phyloP scores from a whole-genome alignment of 768 basidiomycete genomes.

The Guyanaporus albipodus region DNA sequence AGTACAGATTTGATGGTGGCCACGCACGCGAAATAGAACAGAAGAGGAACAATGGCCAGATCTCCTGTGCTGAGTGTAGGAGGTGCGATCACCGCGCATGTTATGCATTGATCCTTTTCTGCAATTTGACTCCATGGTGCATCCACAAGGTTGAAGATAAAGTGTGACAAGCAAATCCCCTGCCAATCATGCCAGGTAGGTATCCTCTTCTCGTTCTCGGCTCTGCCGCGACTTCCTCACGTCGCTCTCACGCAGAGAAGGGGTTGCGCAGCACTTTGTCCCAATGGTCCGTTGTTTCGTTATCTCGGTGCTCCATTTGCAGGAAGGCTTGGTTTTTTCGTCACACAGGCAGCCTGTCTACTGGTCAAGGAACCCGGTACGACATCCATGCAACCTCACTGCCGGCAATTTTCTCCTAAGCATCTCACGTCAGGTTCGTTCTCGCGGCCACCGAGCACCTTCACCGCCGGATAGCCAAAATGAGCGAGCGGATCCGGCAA shows the following conservation, averaged over 20 bases:
- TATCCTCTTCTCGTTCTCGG: constrained; percentile 1
- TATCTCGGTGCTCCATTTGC: neutral
- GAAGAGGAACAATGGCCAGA: constrained; percentile 71
- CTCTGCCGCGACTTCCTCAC: neutral
- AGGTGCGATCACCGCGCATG: constrained; percentile 57
- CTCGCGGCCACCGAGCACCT: constrained; percentile 65
- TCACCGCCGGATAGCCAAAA: constrained; percentile 50
- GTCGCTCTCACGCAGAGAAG: constrained; percentile 41
- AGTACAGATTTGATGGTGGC: constrained; percentile 46
- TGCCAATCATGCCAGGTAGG: constrained; percentile 71
- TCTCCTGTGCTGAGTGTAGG: constrained; percentile 80
- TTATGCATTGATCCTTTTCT: constrained; percentile 19
- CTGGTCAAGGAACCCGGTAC: constrained; percentile 74
- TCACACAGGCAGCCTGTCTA: constrained; percentile 60
- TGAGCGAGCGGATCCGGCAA: constrained; percentile 51
- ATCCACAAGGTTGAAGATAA: constrained; percentile 66
- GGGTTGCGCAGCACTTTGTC: constrained; percentile 67
- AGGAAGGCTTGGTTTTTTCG: neutral
- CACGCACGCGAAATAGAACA: constrained; percentile 67
- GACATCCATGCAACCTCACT: constrained; percentile 8
- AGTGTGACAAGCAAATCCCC: constrained; percentile 79
- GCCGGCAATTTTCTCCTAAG: constrained; percentile 7
- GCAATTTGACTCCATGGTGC: constrained; percentile 19
- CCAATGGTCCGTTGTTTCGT: constrained; percentile 50
- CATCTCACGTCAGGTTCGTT: constrained; percentile 40